Conservation (phyloP, 306 rosid species). For the Alnus glutinosa region DNA sequence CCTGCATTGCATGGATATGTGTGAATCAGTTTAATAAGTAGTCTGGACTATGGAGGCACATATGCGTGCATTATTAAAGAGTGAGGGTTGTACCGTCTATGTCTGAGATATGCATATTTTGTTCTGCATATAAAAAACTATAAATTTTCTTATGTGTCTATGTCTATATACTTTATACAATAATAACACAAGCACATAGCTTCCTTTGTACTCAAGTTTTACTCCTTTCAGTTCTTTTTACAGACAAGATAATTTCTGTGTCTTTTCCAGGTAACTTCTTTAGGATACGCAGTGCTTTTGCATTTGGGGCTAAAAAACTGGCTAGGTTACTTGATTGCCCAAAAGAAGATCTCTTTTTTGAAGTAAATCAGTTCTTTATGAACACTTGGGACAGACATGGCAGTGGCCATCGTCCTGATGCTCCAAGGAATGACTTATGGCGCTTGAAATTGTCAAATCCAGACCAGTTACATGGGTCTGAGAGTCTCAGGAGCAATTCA, state of each 20-base stretch:
- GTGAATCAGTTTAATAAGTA: neutral
- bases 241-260: neutral
- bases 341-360: conserved; percentile 61
- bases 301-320: conserved; percentile 87
- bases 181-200: neutral
- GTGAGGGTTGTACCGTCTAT: neutral
- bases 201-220: neutral
- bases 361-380: conserved; percentile 87
- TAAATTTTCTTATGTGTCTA: neutral
- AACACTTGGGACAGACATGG: conserved; percentile 99
- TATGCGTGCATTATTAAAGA: neutral
- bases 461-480: conserved; percentile 53
- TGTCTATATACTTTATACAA: neutral
- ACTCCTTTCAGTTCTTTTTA: neutral
- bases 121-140: neutral
- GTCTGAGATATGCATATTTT: neutral
- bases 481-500: conserved; percentile 42
- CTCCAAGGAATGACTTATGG: conserved; percentile 61
- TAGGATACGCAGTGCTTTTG: conserved; percentile 98
- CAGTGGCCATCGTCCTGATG: conserved; percentile 96
- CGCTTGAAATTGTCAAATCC: conserved; percentile 50
- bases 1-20: neutral
- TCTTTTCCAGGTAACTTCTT: conserved; percentile 84
- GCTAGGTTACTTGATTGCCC: conserved; percentile 91
- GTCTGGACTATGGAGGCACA: neutral